Percentiles rank a stretch among this genome's conserved stretches.
phyloP scores from a whole-genome alignment of 345 rosid species.

The Mallotus nudiflorus region DNA sequence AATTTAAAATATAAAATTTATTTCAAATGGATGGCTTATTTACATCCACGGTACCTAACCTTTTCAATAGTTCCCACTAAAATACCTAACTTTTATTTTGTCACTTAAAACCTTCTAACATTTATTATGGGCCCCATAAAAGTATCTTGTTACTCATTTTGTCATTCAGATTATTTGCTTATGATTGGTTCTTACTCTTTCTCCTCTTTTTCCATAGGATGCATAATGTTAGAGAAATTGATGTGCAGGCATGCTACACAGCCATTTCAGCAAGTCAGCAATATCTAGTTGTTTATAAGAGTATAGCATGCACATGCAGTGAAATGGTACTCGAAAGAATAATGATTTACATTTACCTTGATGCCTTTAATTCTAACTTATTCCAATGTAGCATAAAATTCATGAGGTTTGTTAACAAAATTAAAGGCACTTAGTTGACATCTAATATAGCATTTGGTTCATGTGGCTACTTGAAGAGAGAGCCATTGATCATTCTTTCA shows the following conservation, averaged over 20 bases:
- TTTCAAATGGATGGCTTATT: too few relatives aligned
- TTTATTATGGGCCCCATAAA: too few relatives aligned
- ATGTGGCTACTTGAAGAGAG: neutral
- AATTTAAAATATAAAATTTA: too few relatives aligned
- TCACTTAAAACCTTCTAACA: too few relatives aligned
- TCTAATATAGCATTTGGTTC: neutral
- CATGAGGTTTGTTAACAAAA: neutral
- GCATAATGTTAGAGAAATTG: slow-evolving; percentile 96
- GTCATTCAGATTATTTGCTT: too few relatives aligned
- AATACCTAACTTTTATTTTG: too few relatives aligned
- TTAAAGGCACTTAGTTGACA: neutral
- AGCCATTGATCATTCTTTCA: neutral
- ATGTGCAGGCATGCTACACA: slow-evolving; percentile 92
- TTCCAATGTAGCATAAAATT: neutral
- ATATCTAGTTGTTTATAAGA: neutral
- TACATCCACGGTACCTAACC: too few relatives aligned
- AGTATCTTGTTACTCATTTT: too few relatives aligned
- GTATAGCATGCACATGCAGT: neutral
- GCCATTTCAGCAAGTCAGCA: slow-evolving; percentile 74
- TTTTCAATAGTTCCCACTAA: too few relatives aligned
- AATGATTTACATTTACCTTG: neutral
- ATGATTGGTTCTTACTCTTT: slow-evolving; percentile 9
- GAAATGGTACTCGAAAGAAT: neutral
- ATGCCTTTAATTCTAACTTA: neutral
- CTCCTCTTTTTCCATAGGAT: slow-evolving; percentile 45